Percentiles rank a stretch among this genome's conserved stretches.
These are phyloP conservation scores for Thecaphora frezii DNA, from an alignment of 1,284 basidiomycete genomes.

Conservation along the genomic window DNA sequence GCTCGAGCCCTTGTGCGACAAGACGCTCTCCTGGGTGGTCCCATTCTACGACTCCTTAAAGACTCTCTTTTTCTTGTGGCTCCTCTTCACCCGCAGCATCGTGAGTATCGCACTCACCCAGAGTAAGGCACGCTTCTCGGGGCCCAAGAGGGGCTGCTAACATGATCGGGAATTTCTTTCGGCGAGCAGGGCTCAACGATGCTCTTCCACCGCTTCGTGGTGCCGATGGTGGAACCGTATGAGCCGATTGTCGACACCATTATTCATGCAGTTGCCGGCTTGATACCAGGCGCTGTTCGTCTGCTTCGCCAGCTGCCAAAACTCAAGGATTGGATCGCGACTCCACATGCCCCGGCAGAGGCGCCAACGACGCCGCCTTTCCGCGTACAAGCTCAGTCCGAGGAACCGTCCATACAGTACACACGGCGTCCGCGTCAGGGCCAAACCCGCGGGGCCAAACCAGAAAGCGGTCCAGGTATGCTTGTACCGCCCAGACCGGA, in stretches of 20 bases:
- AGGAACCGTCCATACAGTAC: too few species aligned
- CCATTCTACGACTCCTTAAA: slow-evolving; percentile 41
- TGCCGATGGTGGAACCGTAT: slow-evolving; percentile 22
- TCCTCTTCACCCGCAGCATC: slow-evolving; percentile 33
- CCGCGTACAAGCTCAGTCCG: too few species aligned
- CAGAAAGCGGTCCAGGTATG: too few species aligned
- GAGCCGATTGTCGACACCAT: slow-evolving; percentile 21
- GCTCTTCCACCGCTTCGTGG: slow-evolving; percentile 27
- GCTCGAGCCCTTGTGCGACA: slow-evolving; percentile 28
- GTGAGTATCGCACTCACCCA: too few species aligned
- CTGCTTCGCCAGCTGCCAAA: slow-evolving; percentile 6
- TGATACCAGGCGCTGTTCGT: slow-evolving; percentile 2
- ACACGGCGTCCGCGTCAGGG: too few species aligned
- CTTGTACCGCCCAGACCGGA: too few species aligned
- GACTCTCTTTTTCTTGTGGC: slow-evolving; percentile 36
- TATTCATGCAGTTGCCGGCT: slow-evolving; percentile 3
- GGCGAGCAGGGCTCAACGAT: slow-evolving; percentile 20
- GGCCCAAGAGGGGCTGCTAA: too few species aligned
- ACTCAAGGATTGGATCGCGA: too few species aligned
- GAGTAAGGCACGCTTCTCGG: too few species aligned
- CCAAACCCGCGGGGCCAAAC: too few species aligned
- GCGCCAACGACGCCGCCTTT: too few species aligned
- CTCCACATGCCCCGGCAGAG: too few species aligned
- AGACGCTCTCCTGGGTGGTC: slow-evolving; percentile 31
- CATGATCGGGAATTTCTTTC: background rate